Evolutionary conservation across 1,139 yeast genomes (phyloP), one percentile per base, ranked within the genome.

Genomic region (Meyerozyma sp.): DNA sequence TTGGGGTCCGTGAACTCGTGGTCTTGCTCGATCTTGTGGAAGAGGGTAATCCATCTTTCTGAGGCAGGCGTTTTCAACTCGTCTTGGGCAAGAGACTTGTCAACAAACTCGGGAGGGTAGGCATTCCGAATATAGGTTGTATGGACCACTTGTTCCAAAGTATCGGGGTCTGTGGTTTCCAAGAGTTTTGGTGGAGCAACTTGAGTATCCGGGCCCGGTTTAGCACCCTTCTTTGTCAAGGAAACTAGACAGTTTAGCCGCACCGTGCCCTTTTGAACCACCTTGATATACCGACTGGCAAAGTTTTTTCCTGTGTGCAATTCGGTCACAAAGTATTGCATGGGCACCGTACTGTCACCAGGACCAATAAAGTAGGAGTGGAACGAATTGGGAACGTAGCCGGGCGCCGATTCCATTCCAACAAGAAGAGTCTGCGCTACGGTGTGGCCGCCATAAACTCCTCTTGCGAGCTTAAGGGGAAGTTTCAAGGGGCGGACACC

Each of bases 361-460:
- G 77, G 66, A 21, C 60, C 56, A 23, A 71, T 61, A 41, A 73
- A 73, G 49, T 63, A 67, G n/a, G 67, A 57, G 50, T 73, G 77
- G 51, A 68, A 68, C 29, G 71, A 58, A 34, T 63, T 61, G 0
- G 76, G 76, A 2, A 65, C 53, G 41, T 56, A 66, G 13, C 43
- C 44, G 7, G 52, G 53, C 1, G 72, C 62, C 16, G 66, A 58
- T 44, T 67, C 75, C 34, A 82, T 67, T 2, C 87, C 85, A 1
- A 90, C 91, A 48, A 79, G 62, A 8, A 85, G 62, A 1, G 91
- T 68, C 57, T 86, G 95, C 1, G 89, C 87, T 38, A 85, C 81
- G 44, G 83, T 71, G 35, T 84, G 81, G 3, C 95, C 95, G 1
- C 95, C 95, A 64, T 84, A 86, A 2, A 85, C 81, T 1, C 91